These are phyloP conservation scores for Chlorella variabilis DNA, from an alignment of 163 green algal genomes.

Conservation along the genomic window DNA sequence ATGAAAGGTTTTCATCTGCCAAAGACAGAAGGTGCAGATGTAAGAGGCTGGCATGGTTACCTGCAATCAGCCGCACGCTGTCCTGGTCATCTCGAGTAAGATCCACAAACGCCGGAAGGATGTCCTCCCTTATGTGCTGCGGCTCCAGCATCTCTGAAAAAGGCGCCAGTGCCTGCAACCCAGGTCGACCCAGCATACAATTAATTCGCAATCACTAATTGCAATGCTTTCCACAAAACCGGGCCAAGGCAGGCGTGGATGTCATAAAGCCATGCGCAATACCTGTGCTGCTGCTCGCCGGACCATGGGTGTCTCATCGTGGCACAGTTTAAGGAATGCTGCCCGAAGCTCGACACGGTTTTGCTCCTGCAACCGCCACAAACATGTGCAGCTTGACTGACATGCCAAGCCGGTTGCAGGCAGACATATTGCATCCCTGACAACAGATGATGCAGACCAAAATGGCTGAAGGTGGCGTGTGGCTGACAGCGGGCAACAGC, in stretches of 20 bases:
- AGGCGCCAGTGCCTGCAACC: constrained; percentile 8
- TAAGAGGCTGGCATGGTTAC: background rate
- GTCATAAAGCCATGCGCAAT: too few species aligned
- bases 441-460: too few species aligned
- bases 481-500: too few species aligned
- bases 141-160: constrained; percentile 39
- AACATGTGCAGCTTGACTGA: too few species aligned
- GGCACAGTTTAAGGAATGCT: constrained; percentile 85
- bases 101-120: constrained; percentile 48
- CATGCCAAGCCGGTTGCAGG: too few species aligned
- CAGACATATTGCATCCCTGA: too few species aligned
- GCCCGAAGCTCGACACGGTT: constrained; percentile 76
- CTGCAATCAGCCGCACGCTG: constrained; percentile 91
- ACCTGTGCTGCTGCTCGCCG: constrained; percentile 77
- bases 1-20: too few species aligned
- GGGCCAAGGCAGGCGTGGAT: too few species aligned
- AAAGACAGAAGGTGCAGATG: too few species aligned
- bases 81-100: constrained; percentile 87
- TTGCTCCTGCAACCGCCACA: constrained; percentile 11
- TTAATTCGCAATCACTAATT: too few species aligned
- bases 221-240: too few species aligned
- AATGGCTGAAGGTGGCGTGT: too few species aligned
- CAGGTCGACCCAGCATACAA: background rate
- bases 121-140: constrained; percentile 31
- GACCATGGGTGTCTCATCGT: constrained; percentile 99